Evolutionary conservation across 1,284 basidiomycete species (phyloP).

Genomic region (Rhodotorula glutinis): DNA sequence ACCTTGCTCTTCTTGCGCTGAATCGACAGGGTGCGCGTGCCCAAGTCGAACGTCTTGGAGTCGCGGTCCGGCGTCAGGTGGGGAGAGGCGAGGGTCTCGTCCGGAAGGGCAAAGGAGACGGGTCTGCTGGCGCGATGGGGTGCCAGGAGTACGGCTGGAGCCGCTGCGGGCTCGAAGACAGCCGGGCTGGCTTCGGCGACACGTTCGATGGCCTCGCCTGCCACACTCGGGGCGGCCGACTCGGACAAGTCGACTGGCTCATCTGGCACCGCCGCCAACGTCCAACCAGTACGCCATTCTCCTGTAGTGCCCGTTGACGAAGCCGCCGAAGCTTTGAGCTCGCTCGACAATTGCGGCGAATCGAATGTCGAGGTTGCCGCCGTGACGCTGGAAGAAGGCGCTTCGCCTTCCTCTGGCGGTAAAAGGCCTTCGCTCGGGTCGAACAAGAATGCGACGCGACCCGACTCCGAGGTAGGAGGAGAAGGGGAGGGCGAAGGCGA

Average conservation of each 20-base stretch:
- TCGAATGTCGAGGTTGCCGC: constrained; percentile 4
- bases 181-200: too few species aligned
- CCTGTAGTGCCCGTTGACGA: neutral
- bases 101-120: neutral
- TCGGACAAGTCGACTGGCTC: too few species aligned
- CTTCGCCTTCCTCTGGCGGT: neutral
- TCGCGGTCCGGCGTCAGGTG: neutral
- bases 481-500: neutral
- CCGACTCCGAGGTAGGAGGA: neutral
- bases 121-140: neutral
- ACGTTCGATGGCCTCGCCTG: neutral
- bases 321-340: neutral
- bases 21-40: neutral
- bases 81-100: neutral
- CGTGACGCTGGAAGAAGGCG: neutral
- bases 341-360: too few species aligned
- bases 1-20: constrained; percentile 1
- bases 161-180: too few species aligned
- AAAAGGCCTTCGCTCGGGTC: neutral
- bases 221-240: too few species aligned
- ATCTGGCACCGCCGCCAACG: too few species aligned
- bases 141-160: too few species aligned
- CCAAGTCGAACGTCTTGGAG: neutral
- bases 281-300: neutral
- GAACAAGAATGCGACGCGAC: neutral